phyloP scores from a whole-genome alignment of 345 rosid species.

The Hypericum perforatum region DNA sequence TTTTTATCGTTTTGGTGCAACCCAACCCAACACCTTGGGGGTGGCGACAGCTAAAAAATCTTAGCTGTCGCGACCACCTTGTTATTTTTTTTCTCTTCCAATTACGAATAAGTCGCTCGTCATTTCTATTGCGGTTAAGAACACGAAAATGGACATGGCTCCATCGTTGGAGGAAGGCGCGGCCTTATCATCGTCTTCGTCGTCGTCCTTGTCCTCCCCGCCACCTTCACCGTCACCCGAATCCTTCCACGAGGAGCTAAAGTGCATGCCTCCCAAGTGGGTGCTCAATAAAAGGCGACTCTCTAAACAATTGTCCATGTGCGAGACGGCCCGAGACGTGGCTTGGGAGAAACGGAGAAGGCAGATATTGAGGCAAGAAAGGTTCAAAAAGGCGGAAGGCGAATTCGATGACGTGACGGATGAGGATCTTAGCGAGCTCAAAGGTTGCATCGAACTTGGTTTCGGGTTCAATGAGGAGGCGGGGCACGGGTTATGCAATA shows the following conservation, averaged over 20 bases:
- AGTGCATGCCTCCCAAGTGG: slow-evolving; percentile 32
- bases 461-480: slow-evolving; percentile 84
- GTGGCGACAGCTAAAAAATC: neutral
- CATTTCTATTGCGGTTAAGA: neutral
- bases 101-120: too few relatives aligned
- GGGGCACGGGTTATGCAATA: slow-evolving; percentile 57
- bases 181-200: neutral
- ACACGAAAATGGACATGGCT: neutral
- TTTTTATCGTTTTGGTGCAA: slow-evolving; percentile 8
- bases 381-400: slow-evolving; percentile 17
- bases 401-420: slow-evolving; percentile 52
- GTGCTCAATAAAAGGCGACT: slow-evolving; percentile 33
- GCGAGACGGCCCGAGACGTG: slow-evolving; percentile 59
- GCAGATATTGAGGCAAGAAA: slow-evolving; percentile 49
- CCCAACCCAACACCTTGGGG: neutral
- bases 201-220: slow-evolving; percentile 19
- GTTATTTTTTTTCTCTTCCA: neutral
- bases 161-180: neutral
- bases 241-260: slow-evolving; percentile 28
- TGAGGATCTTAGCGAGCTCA: slow-evolving; percentile 71
- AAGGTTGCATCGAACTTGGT: slow-evolving; percentile 91
- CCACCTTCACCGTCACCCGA: slow-evolving; percentile 12
- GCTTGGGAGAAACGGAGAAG: slow-evolving; percentile 85
- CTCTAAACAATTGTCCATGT: slow-evolving; percentile 72
- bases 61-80: slow-evolving; percentile 7